Evolutionary conservation across 23 red algal species (phyloP).

Genomic region (Gracilaria domingensis): DNA sequence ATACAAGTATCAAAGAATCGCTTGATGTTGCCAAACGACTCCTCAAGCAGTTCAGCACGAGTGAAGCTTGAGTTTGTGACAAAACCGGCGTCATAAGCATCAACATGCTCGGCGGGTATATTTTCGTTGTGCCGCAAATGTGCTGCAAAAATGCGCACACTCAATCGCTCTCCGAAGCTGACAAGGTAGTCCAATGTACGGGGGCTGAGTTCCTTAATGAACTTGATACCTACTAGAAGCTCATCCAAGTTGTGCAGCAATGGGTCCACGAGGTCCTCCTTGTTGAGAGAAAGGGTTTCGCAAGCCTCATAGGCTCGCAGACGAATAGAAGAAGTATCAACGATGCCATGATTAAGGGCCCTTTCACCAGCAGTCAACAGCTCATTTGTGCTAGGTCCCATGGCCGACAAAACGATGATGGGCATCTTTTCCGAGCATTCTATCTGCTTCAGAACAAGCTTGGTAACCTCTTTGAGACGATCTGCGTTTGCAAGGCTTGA

Average conservation of each 20-base stretch:
- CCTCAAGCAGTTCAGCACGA: conserved; percentile 84
- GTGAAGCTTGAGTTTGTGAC: conserved; percentile 87
- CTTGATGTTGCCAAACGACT: conserved; percentile 64
- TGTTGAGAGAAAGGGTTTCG: conserved; percentile 81
- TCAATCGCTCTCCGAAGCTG: conserved; percentile 91
- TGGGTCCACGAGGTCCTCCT: conserved; percentile 92
- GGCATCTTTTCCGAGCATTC: conserved; percentile 69
- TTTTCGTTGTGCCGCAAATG: conserved; percentile 88
- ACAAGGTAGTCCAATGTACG: conserved; percentile 93
- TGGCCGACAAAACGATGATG: conserved; percentile 95
- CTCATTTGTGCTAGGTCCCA: conserved; percentile 95
- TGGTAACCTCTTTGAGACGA: conserved; percentile 86
- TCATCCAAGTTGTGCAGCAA: conserved; percentile 92
- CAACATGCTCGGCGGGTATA: conserved; percentile 71
- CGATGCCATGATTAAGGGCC: conserved; percentile 82
- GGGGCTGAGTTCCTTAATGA: conserved; percentile 95
- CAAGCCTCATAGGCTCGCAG: conserved; percentile 92
- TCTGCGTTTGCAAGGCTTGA: conserved; percentile 90
- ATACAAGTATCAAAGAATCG: conserved; percentile 74
- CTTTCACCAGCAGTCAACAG: conserved; percentile 83
- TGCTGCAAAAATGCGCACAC: conserved; percentile 95
- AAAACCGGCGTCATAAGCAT: conserved; percentile 96
- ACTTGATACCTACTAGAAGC: conserved; percentile 96
- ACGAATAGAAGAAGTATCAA: conserved; percentile 89
- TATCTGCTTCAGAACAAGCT: conserved; percentile 81